Evolutionary conservation across 2,329 filamentous ascomycete species (phyloP), one percentile per base, ranked within the genome.

Genomic region (Aspergillus glaucus): DNA sequence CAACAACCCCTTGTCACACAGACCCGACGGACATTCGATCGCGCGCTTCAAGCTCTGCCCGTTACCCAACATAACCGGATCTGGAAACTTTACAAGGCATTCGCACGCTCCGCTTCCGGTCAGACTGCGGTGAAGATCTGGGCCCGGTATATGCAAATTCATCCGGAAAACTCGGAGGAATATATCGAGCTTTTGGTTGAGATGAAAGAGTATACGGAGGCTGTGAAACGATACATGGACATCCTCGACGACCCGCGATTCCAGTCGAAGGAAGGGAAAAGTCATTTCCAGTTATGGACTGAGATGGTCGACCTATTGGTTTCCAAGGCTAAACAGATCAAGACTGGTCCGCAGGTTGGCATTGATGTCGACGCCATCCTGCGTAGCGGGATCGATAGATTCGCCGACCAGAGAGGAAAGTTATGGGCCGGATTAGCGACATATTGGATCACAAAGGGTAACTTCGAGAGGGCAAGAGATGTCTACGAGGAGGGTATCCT

Each of bases 251-350:
- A 96, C 60, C 81, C 87, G 3, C 84, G 84, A 32, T 97, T 98
- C 71, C 82, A 84, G 64, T 97, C 92, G 72, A 95, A 94, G 71
- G 84, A 93, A 57, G 88, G 88, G 51, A 96, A 95, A 70, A 92
- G 93, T 0, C 88, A 92, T 54, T 98, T 95, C 66, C 90, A 98
- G 68, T 79, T 98, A 44, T 98, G 93, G 93, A 93, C 84, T 55
- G 93, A 98, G 67, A 94, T 98, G 88, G 85, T 97, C 32, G 93
- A 98, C 62, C 69, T 97, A 55, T 76, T 98, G 42, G 94, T 98
- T 40, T 87, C 87, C 51, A 89, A 95, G 66, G 93, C 93, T 3
- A 86, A 85, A 59, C 82, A 94, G 39, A 84, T 98, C 44, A 82
- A 93, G 61, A 87, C 88, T 5, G 84, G 85, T 12, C 81, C 88